These are phyloP conservation scores for Picochlorum sp. DNA, from an alignment of 139 green algal species.

Conservation along the genomic window DNA sequence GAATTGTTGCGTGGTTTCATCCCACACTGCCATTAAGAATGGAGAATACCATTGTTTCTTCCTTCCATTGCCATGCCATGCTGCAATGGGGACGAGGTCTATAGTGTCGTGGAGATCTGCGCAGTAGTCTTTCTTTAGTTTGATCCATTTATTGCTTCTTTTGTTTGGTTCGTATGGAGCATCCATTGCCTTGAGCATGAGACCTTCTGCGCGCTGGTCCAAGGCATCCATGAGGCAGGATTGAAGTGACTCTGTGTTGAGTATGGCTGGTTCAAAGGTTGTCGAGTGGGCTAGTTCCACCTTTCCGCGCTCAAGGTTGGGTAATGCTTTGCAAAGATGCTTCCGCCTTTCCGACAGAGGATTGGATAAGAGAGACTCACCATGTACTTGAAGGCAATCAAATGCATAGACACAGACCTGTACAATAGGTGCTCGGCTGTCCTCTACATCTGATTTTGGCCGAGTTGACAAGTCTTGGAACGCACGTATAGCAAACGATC, in stretches of 20 bases:
- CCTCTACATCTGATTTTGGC: conserved; percentile 24
- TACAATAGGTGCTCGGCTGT: conserved; percentile 8
- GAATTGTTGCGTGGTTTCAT: conserved; percentile 58
- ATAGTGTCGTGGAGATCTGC: conserved; percentile 72
- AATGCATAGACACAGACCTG: conserved; percentile 85
- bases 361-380: conserved; percentile 40
- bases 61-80: conserved; percentile 73
- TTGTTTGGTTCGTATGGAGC: conserved; percentile 60
- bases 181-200: conserved; percentile 78
- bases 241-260: conserved; percentile 21
- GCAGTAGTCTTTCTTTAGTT: conserved; percentile 78
- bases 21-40: conserved; percentile 79
- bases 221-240: conserved; percentile 49
- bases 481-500: conserved; percentile 38
- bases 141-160: conserved; percentile 71
- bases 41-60: conserved; percentile 74
- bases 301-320: conserved; percentile 44
- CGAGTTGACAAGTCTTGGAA: conserved; percentile 85
- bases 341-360: conserved; percentile 45
- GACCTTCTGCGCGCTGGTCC: conserved; percentile 51
- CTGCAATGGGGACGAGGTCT: conserved; percentile 89
- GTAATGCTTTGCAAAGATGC: conserved; percentile 16
- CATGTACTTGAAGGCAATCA: conserved; percentile 67
- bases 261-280: conserved; percentile 13
- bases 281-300: conserved; percentile 55